Conservation (phyloP, 2,329 filamentous ascomycete genomes). For the Alternaria dauci region DNA sequence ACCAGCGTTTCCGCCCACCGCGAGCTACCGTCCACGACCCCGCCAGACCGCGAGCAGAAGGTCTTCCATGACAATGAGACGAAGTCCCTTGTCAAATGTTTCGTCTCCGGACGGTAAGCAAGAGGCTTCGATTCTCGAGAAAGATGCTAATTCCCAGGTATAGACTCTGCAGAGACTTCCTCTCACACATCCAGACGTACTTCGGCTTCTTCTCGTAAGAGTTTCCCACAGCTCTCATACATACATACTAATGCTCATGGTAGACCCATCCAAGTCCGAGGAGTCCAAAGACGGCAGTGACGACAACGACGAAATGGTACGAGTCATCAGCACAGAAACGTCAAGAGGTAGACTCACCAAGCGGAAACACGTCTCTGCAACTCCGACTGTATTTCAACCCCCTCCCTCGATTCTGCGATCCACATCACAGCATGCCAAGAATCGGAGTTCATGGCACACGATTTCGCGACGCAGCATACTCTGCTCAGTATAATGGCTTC, state of each 20-base stretch:
- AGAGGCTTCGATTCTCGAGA: background rate
- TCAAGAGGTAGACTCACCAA: conserved; percentile 1
- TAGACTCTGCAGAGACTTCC: conserved; percentile 14
- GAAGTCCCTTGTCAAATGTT: conserved; percentile 28
- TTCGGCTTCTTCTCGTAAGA: conserved; percentile 19
- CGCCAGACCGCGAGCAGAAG: conserved; percentile 17
- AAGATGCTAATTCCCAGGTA: background rate
- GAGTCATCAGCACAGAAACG: conserved; percentile 3
- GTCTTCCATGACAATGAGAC: conserved; percentile 22
- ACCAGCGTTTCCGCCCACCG: conserved; percentile 6
- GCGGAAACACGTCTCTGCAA: conserved; percentile 3
- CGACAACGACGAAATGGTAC: conserved; percentile 6
- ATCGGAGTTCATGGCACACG: conserved; percentile 12
- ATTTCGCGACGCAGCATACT: conserved; percentile 16
- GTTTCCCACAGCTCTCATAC: no score
- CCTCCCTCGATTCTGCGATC: conserved; percentile 2
- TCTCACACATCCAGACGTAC: conserved; percentile 17
- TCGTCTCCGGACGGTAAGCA: conserved; percentile 19
- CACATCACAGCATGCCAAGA: conserved; percentile 9
- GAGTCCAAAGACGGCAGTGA: conserved; percentile 7
- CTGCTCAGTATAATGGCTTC: conserved; percentile 15
- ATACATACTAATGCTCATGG: background rate
- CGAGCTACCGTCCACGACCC: conserved; percentile 12
- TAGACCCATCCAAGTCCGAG: conserved; percentile 13
- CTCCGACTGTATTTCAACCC: background rate